Conservation (phyloP, 768 basidiomycete species). For the Pisolithus sp. region DNA sequence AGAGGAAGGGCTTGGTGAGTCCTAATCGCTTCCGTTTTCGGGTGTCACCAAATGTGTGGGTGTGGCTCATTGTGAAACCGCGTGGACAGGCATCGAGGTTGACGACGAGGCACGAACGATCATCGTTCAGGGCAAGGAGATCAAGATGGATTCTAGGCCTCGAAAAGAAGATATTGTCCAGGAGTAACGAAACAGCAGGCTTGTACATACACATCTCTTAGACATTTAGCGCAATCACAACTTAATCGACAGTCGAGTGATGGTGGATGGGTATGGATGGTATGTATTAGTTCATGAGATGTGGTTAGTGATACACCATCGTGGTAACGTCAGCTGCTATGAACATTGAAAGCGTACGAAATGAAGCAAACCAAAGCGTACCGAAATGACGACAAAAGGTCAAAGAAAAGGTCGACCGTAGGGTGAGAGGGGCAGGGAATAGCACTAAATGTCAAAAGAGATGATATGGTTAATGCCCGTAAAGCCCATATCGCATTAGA, state of each 20-base stretch:
- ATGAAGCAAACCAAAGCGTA: background rate
- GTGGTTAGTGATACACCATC: background rate
- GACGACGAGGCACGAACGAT: slow-evolving; percentile 81
- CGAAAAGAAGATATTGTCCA: slow-evolving; percentile 95
- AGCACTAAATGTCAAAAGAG: background rate
- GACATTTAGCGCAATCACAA: background rate
- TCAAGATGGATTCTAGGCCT: slow-evolving; percentile 68
- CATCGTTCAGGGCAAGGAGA: slow-evolving; percentile 77
- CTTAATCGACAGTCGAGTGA: background rate
- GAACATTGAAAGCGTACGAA: background rate
- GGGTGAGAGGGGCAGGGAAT: slow-evolving; percentile 3
- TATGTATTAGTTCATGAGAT: background rate
- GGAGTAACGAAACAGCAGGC: slow-evolving; percentile 35
- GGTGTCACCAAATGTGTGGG: background rate
- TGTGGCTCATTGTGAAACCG: slow-evolving; percentile 1
- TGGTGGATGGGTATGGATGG: background rate
- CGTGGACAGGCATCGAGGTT: slow-evolving; percentile 60
- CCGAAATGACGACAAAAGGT: slow-evolving; percentile 16
- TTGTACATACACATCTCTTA: background rate
- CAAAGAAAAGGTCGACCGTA: too few species aligned
- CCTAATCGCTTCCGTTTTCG: background rate
- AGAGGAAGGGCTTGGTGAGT: slow-evolving; percentile 77
- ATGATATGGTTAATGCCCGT: slow-evolving; percentile 3
- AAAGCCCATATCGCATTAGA: too few species aligned
- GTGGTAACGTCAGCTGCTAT: background rate